Evolutionary conservation across 1,284 basidiomycete species (phyloP), one percentile per base, ranked within the genome.

Genomic region (Ustilago sp.): DNA sequence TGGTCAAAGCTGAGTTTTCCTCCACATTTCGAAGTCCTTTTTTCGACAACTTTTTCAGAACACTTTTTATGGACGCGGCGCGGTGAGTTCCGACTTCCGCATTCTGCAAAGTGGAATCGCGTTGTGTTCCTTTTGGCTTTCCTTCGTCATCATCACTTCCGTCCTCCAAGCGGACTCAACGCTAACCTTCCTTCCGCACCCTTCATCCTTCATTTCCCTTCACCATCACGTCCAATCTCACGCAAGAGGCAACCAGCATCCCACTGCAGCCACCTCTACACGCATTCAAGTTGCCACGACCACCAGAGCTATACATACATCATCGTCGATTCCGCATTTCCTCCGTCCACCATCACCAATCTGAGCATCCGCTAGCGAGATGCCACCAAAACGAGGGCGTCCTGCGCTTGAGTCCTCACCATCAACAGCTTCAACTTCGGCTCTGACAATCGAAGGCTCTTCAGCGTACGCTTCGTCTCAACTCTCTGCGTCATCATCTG

Each of bases 1-100:
- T 68, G 54, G 50, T 51, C 45, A 6, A 62, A 32, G 60, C 59
- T 72, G 35, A 63, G 51, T 53, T 64, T 28, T 55, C 63, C 69
- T 72, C 63, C 63, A 63, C 70, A 51, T 56, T 41, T 56, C 53
- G 13, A 59, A 54, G 34, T 43, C n/a, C 39, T 55, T 5, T 51
- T 59, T 53, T 66, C 34, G 32, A 39, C 39, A 12, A 35, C 19
- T 57, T 68, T 68, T 38, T 38, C 9, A 38, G 15, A 45, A 15
- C 9, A 11, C 28, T 48, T 48, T 23, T 13, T n/a, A 2, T 34
- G 15, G 41, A 32, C n/a, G 36, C n/a, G 32, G 5, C 15, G 23
- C 19, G 9, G 31, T 12, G 32, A 28, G 50, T 12, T 50, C 67
- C 67, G 67, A 59, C 6, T 68, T 63, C 67, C 61, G 67, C 60